Evolutionary conservation across 306 rosid species (phyloP).

Genomic region (Fragaria nilgerrensis): DNA sequence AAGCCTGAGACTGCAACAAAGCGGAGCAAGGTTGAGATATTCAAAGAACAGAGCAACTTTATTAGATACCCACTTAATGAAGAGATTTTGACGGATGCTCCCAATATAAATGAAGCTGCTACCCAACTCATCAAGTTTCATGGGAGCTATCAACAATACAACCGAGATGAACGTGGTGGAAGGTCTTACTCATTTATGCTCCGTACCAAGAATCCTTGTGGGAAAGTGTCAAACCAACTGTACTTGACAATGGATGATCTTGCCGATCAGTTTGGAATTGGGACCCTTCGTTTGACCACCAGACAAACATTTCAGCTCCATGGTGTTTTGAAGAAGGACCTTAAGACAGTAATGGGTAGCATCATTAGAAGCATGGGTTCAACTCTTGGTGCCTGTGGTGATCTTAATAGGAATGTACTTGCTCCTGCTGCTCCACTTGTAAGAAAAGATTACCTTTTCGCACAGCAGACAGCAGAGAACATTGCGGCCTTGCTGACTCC

Average conservation of each 20-base stretch:
- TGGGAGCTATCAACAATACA: constrained; percentile 94
- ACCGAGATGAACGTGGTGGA: constrained; percentile 84
- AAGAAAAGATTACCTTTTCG: constrained; percentile 83
- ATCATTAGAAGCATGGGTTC: constrained; percentile 86
- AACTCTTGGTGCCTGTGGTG: constrained; percentile 97
- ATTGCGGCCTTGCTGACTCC: constrained; percentile 88
- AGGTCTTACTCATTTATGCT: constrained; percentile 91
- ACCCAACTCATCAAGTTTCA: constrained; percentile 93
- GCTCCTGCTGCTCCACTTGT: constrained; percentile 92
- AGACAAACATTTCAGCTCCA: constrained; percentile 98
- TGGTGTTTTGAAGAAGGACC: constrained; percentile 88
- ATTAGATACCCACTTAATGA: constrained; percentile 91
- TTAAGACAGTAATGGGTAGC: constrained; percentile 80
- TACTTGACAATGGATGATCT: constrained; percentile 99
- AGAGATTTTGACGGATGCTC: constrained; percentile 83
- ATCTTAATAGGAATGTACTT: constrained; percentile 91
- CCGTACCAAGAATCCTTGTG: constrained; percentile 94
- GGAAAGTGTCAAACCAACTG: constrained; percentile 80
- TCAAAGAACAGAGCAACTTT: constrained; percentile 91
- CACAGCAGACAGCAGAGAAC: constrained; percentile 92
- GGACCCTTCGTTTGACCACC: constrained; percentile 93
- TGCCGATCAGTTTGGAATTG: constrained; percentile 97
- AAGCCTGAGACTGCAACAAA: constrained; percentile 58
- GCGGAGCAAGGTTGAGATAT: constrained; percentile 94
- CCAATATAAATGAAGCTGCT: constrained; percentile 86